Evolutionary conservation across 306 rosid genomes (phyloP).

Genomic region (Cotoneaster glaucophyllus): DNA sequence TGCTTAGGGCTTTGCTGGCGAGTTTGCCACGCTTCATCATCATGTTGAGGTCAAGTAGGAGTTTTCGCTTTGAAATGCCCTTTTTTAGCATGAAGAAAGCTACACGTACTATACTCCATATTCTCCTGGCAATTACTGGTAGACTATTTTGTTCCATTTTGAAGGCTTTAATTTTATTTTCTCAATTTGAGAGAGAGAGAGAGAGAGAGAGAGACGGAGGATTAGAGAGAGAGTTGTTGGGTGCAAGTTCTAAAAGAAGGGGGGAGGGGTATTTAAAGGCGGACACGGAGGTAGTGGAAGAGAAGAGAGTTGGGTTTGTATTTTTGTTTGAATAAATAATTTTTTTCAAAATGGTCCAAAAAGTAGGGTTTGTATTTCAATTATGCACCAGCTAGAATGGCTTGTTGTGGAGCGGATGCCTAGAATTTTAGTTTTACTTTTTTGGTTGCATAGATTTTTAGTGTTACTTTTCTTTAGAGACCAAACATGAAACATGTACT

Average conservation of each 20-base stretch:
- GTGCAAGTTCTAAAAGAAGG: slow-evolving; percentile 17
- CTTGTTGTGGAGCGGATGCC: background rate
- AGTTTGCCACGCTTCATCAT: slow-evolving; percentile 77
- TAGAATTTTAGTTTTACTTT: background rate
- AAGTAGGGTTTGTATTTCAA: background rate
- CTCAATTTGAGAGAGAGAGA: background rate
- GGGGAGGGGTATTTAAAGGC: slow-evolving; percentile 19
- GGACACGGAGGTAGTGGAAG: background rate
- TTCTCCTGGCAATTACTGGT: slow-evolving; percentile 39
- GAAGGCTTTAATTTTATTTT: background rate
- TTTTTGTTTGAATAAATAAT: background rate
- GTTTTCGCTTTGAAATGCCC: slow-evolving; percentile 58
- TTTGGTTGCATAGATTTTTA: slow-evolving; percentile 1
- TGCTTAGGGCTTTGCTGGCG: slow-evolving; percentile 71
- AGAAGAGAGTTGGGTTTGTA: slow-evolving; percentile 8
- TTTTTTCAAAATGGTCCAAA: background rate
- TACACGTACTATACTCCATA: slow-evolving; percentile 61
- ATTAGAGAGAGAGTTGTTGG: background rate
- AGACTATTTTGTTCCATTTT: slow-evolving; percentile 28
- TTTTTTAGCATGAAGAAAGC: slow-evolving; percentile 62
- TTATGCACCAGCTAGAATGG: background rate
- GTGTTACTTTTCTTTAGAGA: background rate
- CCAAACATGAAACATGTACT: background rate
- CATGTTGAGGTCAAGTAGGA: slow-evolving; percentile 56
- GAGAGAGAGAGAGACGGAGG: slow-evolving; percentile 20